Base-by-base conservation (phyloP, 2,329 filamentous ascomycete species). In the Venturia effusa region DNA sequence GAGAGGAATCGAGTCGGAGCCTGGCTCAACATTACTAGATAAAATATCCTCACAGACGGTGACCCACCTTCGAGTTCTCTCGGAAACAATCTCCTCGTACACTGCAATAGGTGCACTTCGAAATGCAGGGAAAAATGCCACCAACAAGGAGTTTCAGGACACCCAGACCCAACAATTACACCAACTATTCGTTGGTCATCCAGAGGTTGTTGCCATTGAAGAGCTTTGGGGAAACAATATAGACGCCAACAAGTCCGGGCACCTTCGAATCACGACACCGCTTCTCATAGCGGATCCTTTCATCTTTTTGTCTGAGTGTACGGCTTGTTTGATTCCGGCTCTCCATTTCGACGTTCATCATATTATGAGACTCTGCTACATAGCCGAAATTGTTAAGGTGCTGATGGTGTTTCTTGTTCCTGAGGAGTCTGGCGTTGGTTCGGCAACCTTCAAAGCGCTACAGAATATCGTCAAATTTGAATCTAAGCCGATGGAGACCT, bases 331-430 rank as follows among this genome's bases (percentile, higher is more conserved):
- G 22, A 81, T 84, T 7, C 82, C 88, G 10, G 82, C 87, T 1
- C 83, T 91, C 34, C 79, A 83, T 48, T 81, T 90, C 45, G 89
- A 95, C 64, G 84, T 95, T 51, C 83, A 87, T 48, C 89, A 96
- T 73, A 75, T 97, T 61, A 76, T 97, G 61, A 86, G 88, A 43
- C 79, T 97, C 57, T 97, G 92, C 76, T 97, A 96, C 72, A 81
- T 96, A 64, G 90, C 90, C 2, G 94, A 99, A 75, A 85, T 99
- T 64, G 85, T 95, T 66, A 95, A 96, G 76, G 86, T 92, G 6
- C 82, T 91, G 19, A 72, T 85, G 17, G 79, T 82, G 8, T 84
- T 83, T 34, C 51, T 57, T n/a, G 15, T 57, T 57, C 51, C 51
- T n/a, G 51, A 34, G 30, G 51, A 57, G 51, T 57, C 51, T 34